These are phyloP conservation scores for Jatropha curcas DNA, from an alignment of 345 rosid species.

Conservation along the genomic window DNA sequence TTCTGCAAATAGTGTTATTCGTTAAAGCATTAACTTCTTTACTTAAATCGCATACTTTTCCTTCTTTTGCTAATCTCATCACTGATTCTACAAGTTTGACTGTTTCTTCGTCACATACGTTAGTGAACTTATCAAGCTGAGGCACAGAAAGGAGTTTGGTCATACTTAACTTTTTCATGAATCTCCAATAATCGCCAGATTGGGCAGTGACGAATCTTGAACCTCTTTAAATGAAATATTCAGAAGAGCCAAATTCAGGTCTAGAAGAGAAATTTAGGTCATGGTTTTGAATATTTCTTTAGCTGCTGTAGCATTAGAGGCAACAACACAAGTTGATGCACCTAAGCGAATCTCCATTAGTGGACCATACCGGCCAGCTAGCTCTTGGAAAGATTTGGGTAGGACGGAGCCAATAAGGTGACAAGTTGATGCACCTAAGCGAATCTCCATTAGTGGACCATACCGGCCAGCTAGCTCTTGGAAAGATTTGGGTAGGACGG, in stretches of 20 bases:
- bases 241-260: conserved; percentile 52
- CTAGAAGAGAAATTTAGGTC: conserved; percentile 49
- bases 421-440: conserved; percentile 43
- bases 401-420: conserved; percentile 41
- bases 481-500: conserved; percentile 44
- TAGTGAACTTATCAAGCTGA: conserved; percentile 52
- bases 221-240: conserved; percentile 48
- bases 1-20: conserved; percentile 43
- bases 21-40: conserved; percentile 33
- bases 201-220: conserved; percentile 50
- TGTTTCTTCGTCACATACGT: conserved; percentile 44
- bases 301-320: conserved; percentile 40
- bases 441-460: conserved; percentile 51
- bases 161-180: conserved; percentile 75
- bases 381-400: conserved; percentile 41
- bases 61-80: conserved; percentile 39
- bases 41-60: conserved; percentile 37
- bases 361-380: conserved; percentile 48
- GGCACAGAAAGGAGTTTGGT: conserved; percentile 59
- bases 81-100: conserved; percentile 52
- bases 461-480: conserved; percentile 38
- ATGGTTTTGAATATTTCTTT: conserved; percentile 47
- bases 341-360: conserved; percentile 42
- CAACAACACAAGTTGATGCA: conserved; percentile 45
- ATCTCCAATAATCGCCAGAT: conserved; percentile 53